Evolutionary conservation across 176 grass and related monocot genomes (phyloP).

Genomic region (Oryza meyeriana): DNA sequence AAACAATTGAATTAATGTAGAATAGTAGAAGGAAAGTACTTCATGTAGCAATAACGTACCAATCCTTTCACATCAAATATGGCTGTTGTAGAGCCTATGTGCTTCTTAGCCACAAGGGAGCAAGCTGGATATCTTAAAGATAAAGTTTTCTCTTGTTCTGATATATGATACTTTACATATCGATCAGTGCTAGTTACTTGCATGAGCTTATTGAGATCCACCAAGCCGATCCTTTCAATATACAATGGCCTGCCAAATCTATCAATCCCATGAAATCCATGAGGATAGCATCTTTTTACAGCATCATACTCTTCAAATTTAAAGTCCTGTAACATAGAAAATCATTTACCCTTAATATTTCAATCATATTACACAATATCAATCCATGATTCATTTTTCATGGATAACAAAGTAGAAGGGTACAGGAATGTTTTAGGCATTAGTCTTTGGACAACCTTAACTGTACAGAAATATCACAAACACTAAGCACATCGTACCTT

Average conservation of each 20-base stretch:
- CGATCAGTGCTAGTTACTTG: conserved; percentile 67
- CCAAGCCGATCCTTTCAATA: conserved; percentile 76
- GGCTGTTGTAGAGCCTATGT: conserved; percentile 74
- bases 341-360: not conserved
- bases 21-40: conserved; percentile 10
- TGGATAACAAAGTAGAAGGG: not conserved
- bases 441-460: conserved; percentile 1
- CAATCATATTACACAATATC: conserved; percentile 2
- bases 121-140: conserved; percentile 81
- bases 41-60: conserved; percentile 44
- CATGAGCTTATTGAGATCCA: conserved; percentile 65
- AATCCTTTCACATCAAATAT: conserved; percentile 90
- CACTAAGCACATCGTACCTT: conserved; percentile 46
- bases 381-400: conserved; percentile 16
- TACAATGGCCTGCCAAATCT: conserved; percentile 82
- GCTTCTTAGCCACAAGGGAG: conserved; percentile 73
- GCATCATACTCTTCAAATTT: conserved; percentile 79
- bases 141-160: conserved; percentile 90
- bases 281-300: conserved; percentile 87
- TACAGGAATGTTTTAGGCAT: not conserved
- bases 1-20: conserved; percentile 23
- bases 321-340: conserved; percentile 63
- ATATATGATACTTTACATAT: conserved; percentile 89
- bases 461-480: conserved; percentile 13
- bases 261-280: conserved; percentile 95